Conservation (phyloP, 768 basidiomycete genomes). For the Suillus tomentosus region DNA sequence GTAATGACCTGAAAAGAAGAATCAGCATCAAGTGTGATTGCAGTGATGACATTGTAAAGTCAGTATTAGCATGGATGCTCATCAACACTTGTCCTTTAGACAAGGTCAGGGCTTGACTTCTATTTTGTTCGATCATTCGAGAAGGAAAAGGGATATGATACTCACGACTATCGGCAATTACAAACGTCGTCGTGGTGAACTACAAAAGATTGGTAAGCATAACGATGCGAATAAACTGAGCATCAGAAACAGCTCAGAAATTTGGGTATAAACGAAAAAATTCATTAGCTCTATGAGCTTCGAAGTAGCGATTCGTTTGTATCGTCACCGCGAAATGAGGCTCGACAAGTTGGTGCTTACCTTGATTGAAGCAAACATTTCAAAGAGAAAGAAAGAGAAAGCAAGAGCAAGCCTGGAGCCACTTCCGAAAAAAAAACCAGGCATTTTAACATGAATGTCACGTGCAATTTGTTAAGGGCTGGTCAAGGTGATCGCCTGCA, state of each 20-base stretch:
- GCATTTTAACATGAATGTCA: slow-evolving; percentile 24
- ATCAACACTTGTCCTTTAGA: slow-evolving; percentile 74
- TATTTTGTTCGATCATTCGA: slow-evolving; percentile 69
- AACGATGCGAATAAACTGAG: background rate
- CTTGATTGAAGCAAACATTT: background rate
- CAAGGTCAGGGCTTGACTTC: slow-evolving; percentile 90
- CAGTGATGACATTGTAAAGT: slow-evolving; percentile 22
- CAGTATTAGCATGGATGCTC: slow-evolving; percentile 94
- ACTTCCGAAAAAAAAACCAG: slow-evolving; percentile 5
- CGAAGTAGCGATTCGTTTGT: slow-evolving; percentile 86
- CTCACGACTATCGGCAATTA: slow-evolving; percentile 35
- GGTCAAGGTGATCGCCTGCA: slow-evolving; percentile 21
- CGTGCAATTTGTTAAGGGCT: slow-evolving; percentile 40
- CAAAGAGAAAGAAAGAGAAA: background rate
- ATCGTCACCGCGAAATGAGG: slow-evolving; percentile 54
- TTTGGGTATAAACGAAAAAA: slow-evolving; percentile 81
- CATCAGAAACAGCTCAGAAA: slow-evolving; percentile 64
- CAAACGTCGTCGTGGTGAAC: background rate
- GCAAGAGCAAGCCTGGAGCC: slow-evolving; percentile 16
- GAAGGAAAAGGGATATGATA: slow-evolving; percentile 17
- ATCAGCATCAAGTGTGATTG: slow-evolving; percentile 20
- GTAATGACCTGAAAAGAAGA: slow-evolving; percentile 12
- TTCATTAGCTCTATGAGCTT: slow-evolving; percentile 70
- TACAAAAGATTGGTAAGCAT: slow-evolving; percentile 11
- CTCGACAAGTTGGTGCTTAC: slow-evolving; percentile 35